A percentile compares a stretch with the other conserved stretches of the same genome.
Evolutionary conservation across 441 rosid species (phyloP).

Genomic region (Kokia cookei): DNA sequence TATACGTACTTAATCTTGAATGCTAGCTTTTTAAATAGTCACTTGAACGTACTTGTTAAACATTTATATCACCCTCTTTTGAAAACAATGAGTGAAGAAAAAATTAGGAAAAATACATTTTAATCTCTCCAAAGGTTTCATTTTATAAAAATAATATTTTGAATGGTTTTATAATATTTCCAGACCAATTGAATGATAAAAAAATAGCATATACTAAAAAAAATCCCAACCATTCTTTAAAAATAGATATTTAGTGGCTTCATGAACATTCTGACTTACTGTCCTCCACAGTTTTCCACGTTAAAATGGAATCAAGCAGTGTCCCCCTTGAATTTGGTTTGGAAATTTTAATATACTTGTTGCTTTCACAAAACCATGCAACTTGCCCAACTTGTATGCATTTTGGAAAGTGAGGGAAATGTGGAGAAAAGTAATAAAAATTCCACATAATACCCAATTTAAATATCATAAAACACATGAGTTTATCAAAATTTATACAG

Average conservation of each 20-base stretch:
- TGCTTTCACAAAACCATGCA: background rate
- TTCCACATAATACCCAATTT: background rate
- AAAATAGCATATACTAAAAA: background rate
- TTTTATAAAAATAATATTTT: too few relatives aligned
- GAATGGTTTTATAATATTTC: too few relatives aligned
- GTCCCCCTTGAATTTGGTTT: background rate
- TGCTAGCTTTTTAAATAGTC: too few relatives aligned
- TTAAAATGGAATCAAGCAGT: background rate
- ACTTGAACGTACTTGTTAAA: too few relatives aligned
- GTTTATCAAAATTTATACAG: background rate
- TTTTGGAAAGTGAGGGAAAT: background rate
- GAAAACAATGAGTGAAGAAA: too few relatives aligned
- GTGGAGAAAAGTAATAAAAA: background rate
- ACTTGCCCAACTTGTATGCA: constrained; percentile 7
- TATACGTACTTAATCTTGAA: too few relatives aligned
- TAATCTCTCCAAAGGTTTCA: too few relatives aligned
- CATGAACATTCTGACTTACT: background rate
- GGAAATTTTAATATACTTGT: background rate
- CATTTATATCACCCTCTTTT: too few relatives aligned
- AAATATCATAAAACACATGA: background rate
- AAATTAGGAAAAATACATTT: too few relatives aligned
- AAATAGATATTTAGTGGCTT: background rate
- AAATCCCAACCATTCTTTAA: background rate
- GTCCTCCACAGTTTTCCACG: background rate
- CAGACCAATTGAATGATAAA: background rate